phyloP scores from a whole-genome alignment of 2,329 filamentous ascomycete genomes.

The Trichoderma aggressivum region DNA sequence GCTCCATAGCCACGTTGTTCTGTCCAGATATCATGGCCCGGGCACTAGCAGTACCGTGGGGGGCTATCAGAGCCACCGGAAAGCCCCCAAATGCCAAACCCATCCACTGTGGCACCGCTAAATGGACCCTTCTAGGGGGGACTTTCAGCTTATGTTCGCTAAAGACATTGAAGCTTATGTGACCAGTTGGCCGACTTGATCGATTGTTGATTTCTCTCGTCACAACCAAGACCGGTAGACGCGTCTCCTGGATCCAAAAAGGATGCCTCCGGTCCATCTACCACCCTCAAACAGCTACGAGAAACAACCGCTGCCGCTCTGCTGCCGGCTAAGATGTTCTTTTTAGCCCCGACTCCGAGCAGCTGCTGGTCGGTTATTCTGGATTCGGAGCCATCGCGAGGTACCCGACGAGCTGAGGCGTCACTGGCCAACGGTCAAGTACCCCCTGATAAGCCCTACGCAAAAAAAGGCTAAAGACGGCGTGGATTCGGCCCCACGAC shows the following conservation, averaged over 20 bases:
- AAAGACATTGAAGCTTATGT: background rate
- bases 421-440: background rate
- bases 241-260: background rate
- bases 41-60: background rate
- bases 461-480: background rate
- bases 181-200: background rate
- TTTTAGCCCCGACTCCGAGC: background rate
- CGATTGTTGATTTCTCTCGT: background rate
- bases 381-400: background rate
- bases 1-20: background rate
- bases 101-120: constrained; percentile 7
- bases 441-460: background rate
- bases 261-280: background rate
- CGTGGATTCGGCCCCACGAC: background rate
- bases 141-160: background rate
- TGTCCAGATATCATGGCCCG: background rate
- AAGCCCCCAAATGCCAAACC: background rate
- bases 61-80: background rate
- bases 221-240: background rate
- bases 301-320: background rate
- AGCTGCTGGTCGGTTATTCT: background rate
- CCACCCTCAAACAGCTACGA: background rate
- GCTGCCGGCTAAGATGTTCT: background rate
- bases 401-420: background rate
- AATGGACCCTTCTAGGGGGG: background rate